Percentiles rank a stretch among this genome's conserved stretches.
Evolutionary conservation across 2,329 filamentous ascomycete species (phyloP).

Genomic region (Venturiaceae sp.): DNA sequence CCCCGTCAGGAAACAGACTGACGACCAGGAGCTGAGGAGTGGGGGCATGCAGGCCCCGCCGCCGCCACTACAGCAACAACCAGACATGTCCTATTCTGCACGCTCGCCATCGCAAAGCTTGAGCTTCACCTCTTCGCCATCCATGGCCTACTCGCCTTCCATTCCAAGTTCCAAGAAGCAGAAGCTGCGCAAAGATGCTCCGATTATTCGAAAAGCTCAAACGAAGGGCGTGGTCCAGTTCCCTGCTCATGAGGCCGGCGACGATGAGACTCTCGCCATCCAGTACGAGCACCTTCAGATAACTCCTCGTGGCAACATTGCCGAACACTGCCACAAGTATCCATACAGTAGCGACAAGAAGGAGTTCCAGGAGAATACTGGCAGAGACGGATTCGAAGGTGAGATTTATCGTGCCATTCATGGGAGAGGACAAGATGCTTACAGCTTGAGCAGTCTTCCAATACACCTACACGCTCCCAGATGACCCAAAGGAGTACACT

Average conservation of each 20-base stretch:
- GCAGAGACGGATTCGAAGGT: constrained; percentile 84
- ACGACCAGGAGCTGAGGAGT: neutral
- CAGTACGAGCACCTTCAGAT: constrained; percentile 57
- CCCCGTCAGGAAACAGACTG: neutral
- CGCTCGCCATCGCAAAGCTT: neutral
- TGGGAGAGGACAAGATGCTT: constrained; percentile 1
- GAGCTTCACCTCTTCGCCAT: neutral
- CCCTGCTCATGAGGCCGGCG: constrained; percentile 55
- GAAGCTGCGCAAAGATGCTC: constrained; percentile 57
- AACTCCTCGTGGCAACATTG: constrained; percentile 53
- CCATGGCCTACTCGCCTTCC: neutral
- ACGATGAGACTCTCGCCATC: constrained; percentile 43
- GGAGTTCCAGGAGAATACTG: constrained; percentile 75
- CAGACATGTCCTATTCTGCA: neutral
- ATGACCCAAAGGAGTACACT: constrained; percentile 55
- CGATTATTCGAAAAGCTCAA: constrained; percentile 51
- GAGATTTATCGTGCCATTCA: constrained; percentile 16
- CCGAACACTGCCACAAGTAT: constrained; percentile 53
- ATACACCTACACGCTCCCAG: constrained; percentile 69
- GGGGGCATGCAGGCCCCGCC: neutral
- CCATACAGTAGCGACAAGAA: constrained; percentile 95
- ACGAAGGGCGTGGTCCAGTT: constrained; percentile 62
- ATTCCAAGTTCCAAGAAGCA: constrained; percentile 26
- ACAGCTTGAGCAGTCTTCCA: constrained; percentile 58
- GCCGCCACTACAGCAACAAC: neutral